A percentile compares a stretch with the other conserved stretches of the same genome.
Evolutionary conservation across 495 filamentous ascomycete species (phyloP).

Genomic region (Friedmanniomyces endolithicus): DNA sequence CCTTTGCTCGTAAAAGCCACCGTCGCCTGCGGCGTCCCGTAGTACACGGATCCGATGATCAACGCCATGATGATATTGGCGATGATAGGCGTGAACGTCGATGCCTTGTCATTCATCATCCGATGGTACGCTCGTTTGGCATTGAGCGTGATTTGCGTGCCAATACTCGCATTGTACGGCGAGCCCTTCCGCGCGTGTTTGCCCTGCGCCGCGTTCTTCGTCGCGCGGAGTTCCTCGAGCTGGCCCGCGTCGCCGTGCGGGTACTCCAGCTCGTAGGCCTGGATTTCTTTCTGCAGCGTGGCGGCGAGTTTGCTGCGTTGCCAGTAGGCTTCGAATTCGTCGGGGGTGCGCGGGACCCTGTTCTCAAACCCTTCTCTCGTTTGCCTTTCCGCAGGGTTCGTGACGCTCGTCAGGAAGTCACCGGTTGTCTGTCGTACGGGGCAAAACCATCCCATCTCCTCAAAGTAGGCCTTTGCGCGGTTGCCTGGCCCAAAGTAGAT

Average conservation of each 20-base stretch:
- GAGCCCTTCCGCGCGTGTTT: constrained; percentile 30
- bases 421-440: constrained; percentile 20
- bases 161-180: constrained; percentile 36
- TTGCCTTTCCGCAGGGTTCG: constrained; percentile 15
- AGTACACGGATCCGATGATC: constrained; percentile 37
- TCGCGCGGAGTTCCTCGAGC: constrained; percentile 12
- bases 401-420: constrained; percentile 23
- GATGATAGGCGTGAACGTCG: constrained; percentile 22
- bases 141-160: constrained; percentile 40
- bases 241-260: neutral
- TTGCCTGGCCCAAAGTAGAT: constrained; percentile 55
- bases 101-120: constrained; percentile 27
- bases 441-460: constrained; percentile 31
- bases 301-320: constrained; percentile 4
- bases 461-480: constrained; percentile 50
- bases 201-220: constrained; percentile 19
- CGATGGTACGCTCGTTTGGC: constrained; percentile 41
- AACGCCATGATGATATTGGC: constrained; percentile 27
- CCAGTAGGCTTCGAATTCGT: constrained; percentile 23
- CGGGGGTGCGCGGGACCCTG: constrained; percentile 21
- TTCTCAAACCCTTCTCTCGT: constrained; percentile 22
- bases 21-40: constrained; percentile 35
- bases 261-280: constrained; percentile 9
- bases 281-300: constrained; percentile 14
- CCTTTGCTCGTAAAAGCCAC: constrained; percentile 32